A percentile compares a stretch with the other conserved stretches of the same genome.
These are phyloP conservation scores for Pistacia vera DNA, from an alignment of 345 rosid genomes.

Conservation along the genomic window DNA sequence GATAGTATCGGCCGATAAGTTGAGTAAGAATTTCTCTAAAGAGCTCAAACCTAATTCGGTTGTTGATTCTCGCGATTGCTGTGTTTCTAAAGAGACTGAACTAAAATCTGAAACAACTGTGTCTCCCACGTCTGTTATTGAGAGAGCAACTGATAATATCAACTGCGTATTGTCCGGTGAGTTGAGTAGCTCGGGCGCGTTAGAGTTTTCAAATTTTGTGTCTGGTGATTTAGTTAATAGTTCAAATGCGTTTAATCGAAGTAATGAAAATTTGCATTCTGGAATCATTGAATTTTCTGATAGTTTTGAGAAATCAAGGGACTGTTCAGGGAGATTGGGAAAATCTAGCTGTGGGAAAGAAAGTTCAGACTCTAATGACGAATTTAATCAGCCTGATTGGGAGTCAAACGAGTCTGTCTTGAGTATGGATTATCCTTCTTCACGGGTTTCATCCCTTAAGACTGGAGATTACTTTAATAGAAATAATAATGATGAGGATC, in stretches of 20 bases:
- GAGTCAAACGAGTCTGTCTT: constrained; percentile 76
- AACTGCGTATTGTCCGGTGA: constrained; percentile 59
- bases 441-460: constrained; percentile 59
- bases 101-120: constrained; percentile 53
- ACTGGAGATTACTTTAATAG: constrained; percentile 54
- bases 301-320: constrained; percentile 65
- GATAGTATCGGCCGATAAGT: constrained; percentile 48
- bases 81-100: constrained; percentile 28
- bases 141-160: constrained; percentile 39
- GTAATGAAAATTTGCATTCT: constrained; percentile 39
- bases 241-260: constrained; percentile 24
- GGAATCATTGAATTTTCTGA: constrained; percentile 50
- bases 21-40: constrained; percentile 42
- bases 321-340: constrained; percentile 46
- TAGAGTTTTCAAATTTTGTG: constrained; percentile 45
- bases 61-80: constrained; percentile 23
- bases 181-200: constrained; percentile 57
- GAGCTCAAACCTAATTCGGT: constrained; percentile 43
- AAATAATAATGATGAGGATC: constrained; percentile 38
- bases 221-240: constrained; percentile 53
- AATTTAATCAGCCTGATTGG: constrained; percentile 67
- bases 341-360: constrained; percentile 43
- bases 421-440: constrained; percentile 90
- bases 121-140: constrained; percentile 71
- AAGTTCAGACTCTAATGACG: constrained; percentile 52